Percentiles rank a stretch among this genome's conserved stretches.
Evolutionary conservation across 2,329 filamentous ascomycete species (phyloP).

Genomic region (Monilinia fructigena): DNA sequence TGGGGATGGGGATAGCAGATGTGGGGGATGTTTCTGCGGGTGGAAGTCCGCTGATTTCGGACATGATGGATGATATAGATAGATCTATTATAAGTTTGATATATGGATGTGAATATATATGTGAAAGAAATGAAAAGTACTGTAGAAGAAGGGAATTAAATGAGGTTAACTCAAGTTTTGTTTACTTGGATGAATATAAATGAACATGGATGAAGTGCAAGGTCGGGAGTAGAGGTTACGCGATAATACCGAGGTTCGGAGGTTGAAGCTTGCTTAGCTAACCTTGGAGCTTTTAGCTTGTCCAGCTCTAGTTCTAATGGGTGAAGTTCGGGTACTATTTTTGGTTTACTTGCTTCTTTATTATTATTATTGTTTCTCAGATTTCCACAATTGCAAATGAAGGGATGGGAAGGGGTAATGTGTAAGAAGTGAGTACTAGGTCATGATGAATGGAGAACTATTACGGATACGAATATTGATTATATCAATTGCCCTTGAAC

Average conservation of each 20-base stretch:
- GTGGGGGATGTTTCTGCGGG: slow-evolving; percentile 31
- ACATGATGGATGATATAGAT: slow-evolving; percentile 29
- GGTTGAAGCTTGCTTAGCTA: slow-evolving; percentile 4
- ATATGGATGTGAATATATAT: not conserved
- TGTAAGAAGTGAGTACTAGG: not conserved
- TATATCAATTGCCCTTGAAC: not conserved
- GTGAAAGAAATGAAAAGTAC: not conserved
- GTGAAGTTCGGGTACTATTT: not conserved
- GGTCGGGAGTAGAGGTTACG: slow-evolving; percentile 12
- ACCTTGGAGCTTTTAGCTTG: not conserved
- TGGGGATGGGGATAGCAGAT: slow-evolving; percentile 26
- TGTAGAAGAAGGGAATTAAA: slow-evolving; percentile 4
- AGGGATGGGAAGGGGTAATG: not conserved
- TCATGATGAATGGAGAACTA: no score
- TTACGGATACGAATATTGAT: not conserved
- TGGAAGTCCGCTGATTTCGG: slow-evolving; percentile 32
- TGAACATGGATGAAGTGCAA: slow-evolving; percentile 13
- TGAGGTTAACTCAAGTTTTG: slow-evolving; percentile 1
- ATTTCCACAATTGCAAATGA: not conserved
- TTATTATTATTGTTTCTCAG: not conserved
- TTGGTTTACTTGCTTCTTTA: not conserved
- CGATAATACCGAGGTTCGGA: slow-evolving; percentile 22
- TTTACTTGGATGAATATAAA: slow-evolving; percentile 1
- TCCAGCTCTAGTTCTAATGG: not conserved
- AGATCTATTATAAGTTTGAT: not conserved